Conservation (phyloP, 2,329 filamentous ascomycete species). For the Aspergillus luchuensis region DNA sequence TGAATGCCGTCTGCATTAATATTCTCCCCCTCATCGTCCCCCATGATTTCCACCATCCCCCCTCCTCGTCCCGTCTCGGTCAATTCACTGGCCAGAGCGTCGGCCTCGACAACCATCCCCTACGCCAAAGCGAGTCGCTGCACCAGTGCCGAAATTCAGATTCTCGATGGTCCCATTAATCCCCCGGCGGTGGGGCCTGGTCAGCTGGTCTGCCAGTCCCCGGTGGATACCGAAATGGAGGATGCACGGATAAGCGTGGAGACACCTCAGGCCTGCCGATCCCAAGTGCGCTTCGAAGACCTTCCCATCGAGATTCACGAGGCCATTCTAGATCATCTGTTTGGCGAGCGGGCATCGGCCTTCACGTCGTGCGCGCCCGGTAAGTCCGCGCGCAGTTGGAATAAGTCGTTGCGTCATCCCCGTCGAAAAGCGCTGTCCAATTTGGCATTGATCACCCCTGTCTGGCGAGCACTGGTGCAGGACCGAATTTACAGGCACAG, state of each 20-base stretch:
- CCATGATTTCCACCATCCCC: constrained; percentile 36
- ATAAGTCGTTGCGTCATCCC: constrained; percentile 66
- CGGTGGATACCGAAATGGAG: constrained; percentile 29
- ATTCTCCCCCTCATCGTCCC: constrained; percentile 17
- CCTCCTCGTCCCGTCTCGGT: constrained; percentile 36
- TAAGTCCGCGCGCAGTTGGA: constrained; percentile 61
- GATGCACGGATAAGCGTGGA: constrained; percentile 24
- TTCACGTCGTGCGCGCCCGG: constrained; percentile 59
- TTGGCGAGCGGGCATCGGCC: constrained; percentile 67
- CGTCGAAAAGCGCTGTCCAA: constrained; percentile 68
- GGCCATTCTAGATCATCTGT: constrained; percentile 69
- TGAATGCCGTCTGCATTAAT: constrained; percentile 18
- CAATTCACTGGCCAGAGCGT: constrained; percentile 33
- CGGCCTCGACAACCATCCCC: constrained; percentile 23
- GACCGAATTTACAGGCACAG: constrained; percentile 71
- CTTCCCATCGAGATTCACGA: constrained; percentile 73
- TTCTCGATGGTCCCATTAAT: constrained; percentile 26
- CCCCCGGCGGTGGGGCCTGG: constrained; percentile 24
- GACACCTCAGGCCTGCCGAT: constrained; percentile 17
- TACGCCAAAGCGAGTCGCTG: constrained; percentile 30
- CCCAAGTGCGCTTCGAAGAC: constrained; percentile 36
- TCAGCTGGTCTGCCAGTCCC: constrained; percentile 24
- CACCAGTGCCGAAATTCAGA: constrained; percentile 29
- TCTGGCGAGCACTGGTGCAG: constrained; percentile 71
- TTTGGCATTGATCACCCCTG: constrained; percentile 58